Conservation (phyloP, 129 eudicot genomes). For the Saposhnikovia divaricata region DNA sequence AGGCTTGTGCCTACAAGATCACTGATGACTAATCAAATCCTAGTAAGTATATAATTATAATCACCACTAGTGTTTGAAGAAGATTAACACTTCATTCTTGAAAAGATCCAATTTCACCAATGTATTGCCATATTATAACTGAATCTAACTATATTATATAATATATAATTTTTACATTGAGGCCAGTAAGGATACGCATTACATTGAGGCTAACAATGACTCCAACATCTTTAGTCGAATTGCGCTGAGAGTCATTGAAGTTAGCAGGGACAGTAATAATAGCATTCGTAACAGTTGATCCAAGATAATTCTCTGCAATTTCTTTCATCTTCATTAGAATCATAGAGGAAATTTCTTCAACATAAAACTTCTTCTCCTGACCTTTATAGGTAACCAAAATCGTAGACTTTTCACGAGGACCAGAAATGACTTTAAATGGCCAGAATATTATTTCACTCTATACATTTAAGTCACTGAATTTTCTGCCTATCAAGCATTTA, state of each 20-base stretch:
- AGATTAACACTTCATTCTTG: too few relatives aligned
- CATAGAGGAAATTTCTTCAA: background rate
- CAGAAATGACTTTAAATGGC: conserved; percentile 48
- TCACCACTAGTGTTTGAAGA: background rate
- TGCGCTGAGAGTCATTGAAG: background rate
- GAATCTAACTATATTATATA: background rate
- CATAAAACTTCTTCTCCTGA: background rate
- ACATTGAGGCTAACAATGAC: conserved; percentile 36
- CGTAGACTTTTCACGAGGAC: conserved; percentile 38
- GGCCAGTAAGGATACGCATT: conserved; percentile 34
- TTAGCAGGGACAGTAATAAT: conserved; percentile 3
- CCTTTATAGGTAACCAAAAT: conserved; percentile 36
- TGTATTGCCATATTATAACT: background rate
- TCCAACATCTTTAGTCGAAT: conserved; percentile 39
- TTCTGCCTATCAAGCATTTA: conserved; percentile 37
- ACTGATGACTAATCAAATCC: background rate
- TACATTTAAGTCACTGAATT: conserved; percentile 29
- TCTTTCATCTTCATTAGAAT: conserved; percentile 33
- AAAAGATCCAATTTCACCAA: too few relatives aligned
- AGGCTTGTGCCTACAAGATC: background rate
- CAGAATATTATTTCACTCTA: conserved; percentile 38
- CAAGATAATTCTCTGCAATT: conserved; percentile 37
- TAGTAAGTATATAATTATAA: background rate
- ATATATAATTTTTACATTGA: too few relatives aligned
- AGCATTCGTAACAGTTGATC: conserved; percentile 16